Base-by-base conservation (phyloP, 345 rosid species). In the Fremontodendron californicum region DNA sequence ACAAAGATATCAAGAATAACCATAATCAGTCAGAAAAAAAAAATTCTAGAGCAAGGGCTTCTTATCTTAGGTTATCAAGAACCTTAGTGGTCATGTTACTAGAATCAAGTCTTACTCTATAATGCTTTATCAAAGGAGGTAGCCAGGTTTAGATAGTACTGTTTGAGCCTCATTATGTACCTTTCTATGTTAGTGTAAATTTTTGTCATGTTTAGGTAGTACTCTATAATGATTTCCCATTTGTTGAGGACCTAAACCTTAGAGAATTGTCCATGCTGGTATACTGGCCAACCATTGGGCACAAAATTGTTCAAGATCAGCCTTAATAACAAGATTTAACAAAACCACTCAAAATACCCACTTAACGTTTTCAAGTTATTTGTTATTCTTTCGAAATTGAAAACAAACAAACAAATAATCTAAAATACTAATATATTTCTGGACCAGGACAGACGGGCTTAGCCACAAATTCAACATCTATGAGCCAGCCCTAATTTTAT, bases 31-130 rank as follows among this genome's bases (percentile, higher is more conserved):
- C 61, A 31, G 9, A 75, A 75, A 21, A 49, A 11, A 73, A 75
- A 58, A 58, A 25, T 27, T 73, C 63, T 73, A 48, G 57, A 77
- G 21, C 63, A 80, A 78, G 19, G 39, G 45, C 74, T 67, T 62
- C n/a, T 35, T 27, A 54, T 49, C 39, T 55, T 55, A 31, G 19
- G 49, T 39, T 31, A n/a, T n/a, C 18, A 72, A 18, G 48, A 9
- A 23, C 61, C 60, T 35, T 55, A 35, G 31, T 15, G 40, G 18
- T 66, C 31, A 21, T 21, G 48, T 66, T 66, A 39, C 70, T 19
- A 40, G 48, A 40, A 55, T n/a, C 25, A 45, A 42, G 11, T 55
- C 49, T 21, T 33, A 37, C 9, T 12, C n/a, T 31, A 18, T 6
- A 62, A 6, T 23, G 25, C 29, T 42, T 40, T 66, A 66, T 37